Evolutionary conservation across 305 asterid species (phyloP).

Genomic region (Rubia tinctorum): DNA sequence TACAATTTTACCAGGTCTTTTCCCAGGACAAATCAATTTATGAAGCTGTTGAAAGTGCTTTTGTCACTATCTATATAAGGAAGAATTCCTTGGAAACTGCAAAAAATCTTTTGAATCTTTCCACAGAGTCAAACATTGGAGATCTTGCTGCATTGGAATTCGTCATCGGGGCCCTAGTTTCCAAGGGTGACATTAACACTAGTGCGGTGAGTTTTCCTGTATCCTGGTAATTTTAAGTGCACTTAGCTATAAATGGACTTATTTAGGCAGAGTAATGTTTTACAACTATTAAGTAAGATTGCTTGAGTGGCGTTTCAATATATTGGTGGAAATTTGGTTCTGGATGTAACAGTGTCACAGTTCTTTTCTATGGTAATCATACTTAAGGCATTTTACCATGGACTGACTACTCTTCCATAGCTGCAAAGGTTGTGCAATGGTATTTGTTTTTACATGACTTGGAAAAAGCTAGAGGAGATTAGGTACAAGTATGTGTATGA

Average conservation of each 20-base stretch:
- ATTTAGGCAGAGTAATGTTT: neutral
- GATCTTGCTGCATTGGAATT: slow-evolving; percentile 92
- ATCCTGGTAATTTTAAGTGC: neutral
- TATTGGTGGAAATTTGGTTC: neutral
- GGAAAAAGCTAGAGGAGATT: neutral
- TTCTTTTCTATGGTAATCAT: neutral
- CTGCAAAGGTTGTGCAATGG: neutral
- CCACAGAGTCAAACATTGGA: slow-evolving; percentile 85
- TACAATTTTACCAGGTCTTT: slow-evolving; percentile 56
- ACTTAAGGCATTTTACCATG: neutral
- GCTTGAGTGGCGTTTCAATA: neutral
- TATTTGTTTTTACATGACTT: neutral
- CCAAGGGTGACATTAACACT: slow-evolving; percentile 79
- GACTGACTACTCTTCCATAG: neutral
- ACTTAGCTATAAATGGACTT: neutral
- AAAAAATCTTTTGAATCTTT: slow-evolving; percentile 80
- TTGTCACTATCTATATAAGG: slow-evolving; percentile 69
- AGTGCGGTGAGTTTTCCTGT: slow-evolving; percentile 56
- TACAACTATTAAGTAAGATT: neutral
- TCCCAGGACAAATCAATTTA: slow-evolving; percentile 89
- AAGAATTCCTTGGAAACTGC: slow-evolving; percentile 82
- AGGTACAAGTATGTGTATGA: neutral
- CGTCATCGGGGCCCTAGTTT: slow-evolving; percentile 71
- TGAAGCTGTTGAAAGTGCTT: slow-evolving; percentile 98
- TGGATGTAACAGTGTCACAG: neutral